These are phyloP conservation scores for Larix kaempferi DNA, from an alignment of 75 land plant species.

Conservation along the genomic window DNA sequence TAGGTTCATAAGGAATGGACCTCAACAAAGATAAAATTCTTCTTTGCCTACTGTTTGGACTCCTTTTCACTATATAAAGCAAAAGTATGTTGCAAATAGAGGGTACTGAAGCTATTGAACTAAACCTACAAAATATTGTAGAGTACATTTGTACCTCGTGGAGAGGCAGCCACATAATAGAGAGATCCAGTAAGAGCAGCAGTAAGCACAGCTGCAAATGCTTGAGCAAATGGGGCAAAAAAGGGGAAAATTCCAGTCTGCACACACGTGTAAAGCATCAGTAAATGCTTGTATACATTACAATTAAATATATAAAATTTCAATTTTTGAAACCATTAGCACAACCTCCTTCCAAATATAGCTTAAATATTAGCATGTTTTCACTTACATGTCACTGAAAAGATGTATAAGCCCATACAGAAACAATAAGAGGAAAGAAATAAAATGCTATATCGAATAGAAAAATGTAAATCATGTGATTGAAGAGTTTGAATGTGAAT, in stretches of 20 bases:
- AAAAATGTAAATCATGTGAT: neutral
- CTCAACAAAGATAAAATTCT: neutral
- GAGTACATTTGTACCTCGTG: conserved; percentile 45
- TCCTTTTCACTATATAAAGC: neutral
- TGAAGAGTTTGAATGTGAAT: neutral
- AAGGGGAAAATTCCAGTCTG: conserved; percentile 84
- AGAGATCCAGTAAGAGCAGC: conserved; percentile 93
- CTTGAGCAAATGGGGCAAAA: conserved; percentile 93
- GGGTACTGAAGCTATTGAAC: neutral
- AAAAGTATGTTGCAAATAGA: neutral
- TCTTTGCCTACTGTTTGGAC: neutral
- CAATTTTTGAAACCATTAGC: neutral
- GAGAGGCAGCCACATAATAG: conserved; percentile 75
- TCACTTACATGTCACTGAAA: neutral
- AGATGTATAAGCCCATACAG: neutral
- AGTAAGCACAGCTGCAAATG: conserved; percentile 84
- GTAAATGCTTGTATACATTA: neutral
- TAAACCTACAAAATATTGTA: neutral
- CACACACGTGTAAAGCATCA: conserved; percentile 7
- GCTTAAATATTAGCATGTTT: neutral
- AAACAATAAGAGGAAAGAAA: neutral
- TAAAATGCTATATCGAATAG: neutral
- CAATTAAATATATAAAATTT: neutral
- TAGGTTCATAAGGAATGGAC: neutral
- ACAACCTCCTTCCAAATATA: neutral